These are phyloP conservation scores for Nidula microcarpa DNA, from an alignment of 768 basidiomycete genomes.

Conservation along the genomic window DNA sequence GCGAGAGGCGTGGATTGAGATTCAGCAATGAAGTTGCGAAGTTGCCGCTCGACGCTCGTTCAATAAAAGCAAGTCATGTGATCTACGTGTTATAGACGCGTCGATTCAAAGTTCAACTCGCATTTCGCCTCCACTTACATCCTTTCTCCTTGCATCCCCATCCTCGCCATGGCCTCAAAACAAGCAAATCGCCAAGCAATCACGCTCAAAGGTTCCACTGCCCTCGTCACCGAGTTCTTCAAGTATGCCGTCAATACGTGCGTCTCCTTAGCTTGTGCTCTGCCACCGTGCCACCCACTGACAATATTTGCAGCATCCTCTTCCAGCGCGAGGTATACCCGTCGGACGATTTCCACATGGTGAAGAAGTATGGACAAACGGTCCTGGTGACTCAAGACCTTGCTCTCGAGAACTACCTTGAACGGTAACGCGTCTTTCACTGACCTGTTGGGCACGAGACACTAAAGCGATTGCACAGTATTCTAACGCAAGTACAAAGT, in stretches of 20 bases:
- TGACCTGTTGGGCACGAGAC: too few relatives aligned
- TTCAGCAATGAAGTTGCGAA: not conserved
- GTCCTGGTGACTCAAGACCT: conserved; percentile 94
- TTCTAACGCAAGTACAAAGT: conserved; percentile 92
- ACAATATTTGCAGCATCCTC: conserved; percentile 60
- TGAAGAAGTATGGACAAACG: conserved; percentile 97
- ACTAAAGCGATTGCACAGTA: conserved; percentile 39
- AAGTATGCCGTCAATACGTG: conserved; percentile 99
- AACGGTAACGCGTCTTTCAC: conserved; percentile 41
- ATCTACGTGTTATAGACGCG: conserved; percentile 12
- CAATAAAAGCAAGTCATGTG: conserved; percentile 18
- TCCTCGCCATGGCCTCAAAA: conserved; percentile 33
- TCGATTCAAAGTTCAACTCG: conserved; percentile 11
- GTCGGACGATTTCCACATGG: conserved; percentile 98
- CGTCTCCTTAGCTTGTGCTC: conserved; percentile 15
- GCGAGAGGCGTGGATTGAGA: not conserved
- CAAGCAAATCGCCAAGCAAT: conserved; percentile 72
- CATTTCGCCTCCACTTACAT: conserved; percentile 8
- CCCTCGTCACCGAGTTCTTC: conserved; percentile 97
- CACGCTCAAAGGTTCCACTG: conserved; percentile 92
- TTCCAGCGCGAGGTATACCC: conserved; percentile 98
- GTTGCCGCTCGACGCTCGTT: not conserved
- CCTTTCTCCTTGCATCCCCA: conserved; percentile 6
- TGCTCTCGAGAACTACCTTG: conserved; percentile 90
- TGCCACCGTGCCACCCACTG: conserved; percentile 5